These are phyloP conservation scores for Lyophyllum semitale DNA, from an alignment of 768 basidiomycete species.

Conservation along the genomic window DNA sequence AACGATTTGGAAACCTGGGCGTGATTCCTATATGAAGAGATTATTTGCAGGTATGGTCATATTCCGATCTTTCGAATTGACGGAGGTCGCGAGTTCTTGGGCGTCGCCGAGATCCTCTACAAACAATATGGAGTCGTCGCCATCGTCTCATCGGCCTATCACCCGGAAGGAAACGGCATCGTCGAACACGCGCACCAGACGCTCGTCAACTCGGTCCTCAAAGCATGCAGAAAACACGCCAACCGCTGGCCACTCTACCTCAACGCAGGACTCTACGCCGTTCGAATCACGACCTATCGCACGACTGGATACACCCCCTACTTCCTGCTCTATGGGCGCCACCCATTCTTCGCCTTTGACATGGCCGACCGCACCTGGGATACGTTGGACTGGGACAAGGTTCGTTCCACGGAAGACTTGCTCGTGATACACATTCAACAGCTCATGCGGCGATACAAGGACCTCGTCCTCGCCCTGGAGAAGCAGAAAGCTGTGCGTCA, in stretches of 20 bases:
- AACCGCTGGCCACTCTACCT: slow-evolving; percentile 28
- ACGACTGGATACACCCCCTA: slow-evolving; percentile 33
- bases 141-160: slow-evolving; percentile 30
- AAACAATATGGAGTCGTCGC: slow-evolving; percentile 23
- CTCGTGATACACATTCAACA: slow-evolving; percentile 24
- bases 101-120: slow-evolving; percentile 20
- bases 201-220: slow-evolving; percentile 20
- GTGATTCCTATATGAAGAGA: slow-evolving; percentile 30
- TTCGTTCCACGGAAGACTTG: slow-evolving; percentile 23
- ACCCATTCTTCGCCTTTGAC: slow-evolving; percentile 30
- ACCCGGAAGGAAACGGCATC: slow-evolving; percentile 34
- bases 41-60: slow-evolving; percentile 24
- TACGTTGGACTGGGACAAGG: slow-evolving; percentile 23
- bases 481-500: slow-evolving; percentile 11
- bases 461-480: slow-evolving; percentile 12
- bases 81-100: slow-evolving; percentile 31
- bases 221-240: slow-evolving; percentile 19
- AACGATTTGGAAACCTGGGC: slow-evolving; percentile 17
- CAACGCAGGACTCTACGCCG: slow-evolving; percentile 23
- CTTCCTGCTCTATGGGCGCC: slow-evolving; percentile 29
- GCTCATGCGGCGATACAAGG: slow-evolving; percentile 19
- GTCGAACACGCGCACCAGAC: slow-evolving; percentile 30
- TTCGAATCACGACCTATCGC: slow-evolving; percentile 22
- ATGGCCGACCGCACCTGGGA: slow-evolving; percentile 29
- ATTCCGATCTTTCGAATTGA: slow-evolving; percentile 25